phyloP scores from a whole-genome alignment of 106 monocot genomes.

The Dendrobium catenatum region DNA sequence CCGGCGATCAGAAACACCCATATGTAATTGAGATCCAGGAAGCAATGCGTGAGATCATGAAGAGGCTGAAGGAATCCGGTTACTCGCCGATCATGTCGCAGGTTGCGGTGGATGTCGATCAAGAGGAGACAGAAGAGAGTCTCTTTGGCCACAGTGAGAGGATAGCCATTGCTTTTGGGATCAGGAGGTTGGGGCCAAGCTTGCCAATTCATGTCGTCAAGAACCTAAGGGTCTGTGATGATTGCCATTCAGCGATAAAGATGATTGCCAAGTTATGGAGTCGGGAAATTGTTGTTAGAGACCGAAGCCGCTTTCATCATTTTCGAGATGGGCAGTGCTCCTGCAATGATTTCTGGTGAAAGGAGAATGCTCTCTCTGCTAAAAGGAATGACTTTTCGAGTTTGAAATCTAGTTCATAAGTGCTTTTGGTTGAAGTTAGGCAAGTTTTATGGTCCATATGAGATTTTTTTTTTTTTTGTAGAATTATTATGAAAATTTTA shows the following conservation, averaged over 20 bases:
- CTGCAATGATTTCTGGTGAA: slow-evolving; percentile 88
- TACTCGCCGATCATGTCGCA: slow-evolving; percentile 34
- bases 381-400: no score
- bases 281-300: slow-evolving; percentile 60
- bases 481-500: no score
- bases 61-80: slow-evolving; percentile 42
- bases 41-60: slow-evolving; percentile 35
- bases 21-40: slow-evolving; percentile 29
- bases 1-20: slow-evolving; percentile 45
- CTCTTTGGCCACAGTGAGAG: slow-evolving; percentile 68
- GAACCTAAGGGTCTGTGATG: slow-evolving; percentile 63
- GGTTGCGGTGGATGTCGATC: slow-evolving; percentile 41
- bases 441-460: no score
- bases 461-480: no score
- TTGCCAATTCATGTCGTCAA: slow-evolving; percentile 58
- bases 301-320: slow-evolving; percentile 77
- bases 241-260: slow-evolving; percentile 71
- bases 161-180: slow-evolving; percentile 68
- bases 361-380: not conserved
- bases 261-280: slow-evolving; percentile 52
- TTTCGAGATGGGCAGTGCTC: slow-evolving; percentile 58
- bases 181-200: slow-evolving; percentile 37
- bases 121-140: slow-evolving; percentile 63
- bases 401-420: no score
- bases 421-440: no score